Conservation (phyloP, 169 alveolate genomes). For the Babesia ovata region DNA sequence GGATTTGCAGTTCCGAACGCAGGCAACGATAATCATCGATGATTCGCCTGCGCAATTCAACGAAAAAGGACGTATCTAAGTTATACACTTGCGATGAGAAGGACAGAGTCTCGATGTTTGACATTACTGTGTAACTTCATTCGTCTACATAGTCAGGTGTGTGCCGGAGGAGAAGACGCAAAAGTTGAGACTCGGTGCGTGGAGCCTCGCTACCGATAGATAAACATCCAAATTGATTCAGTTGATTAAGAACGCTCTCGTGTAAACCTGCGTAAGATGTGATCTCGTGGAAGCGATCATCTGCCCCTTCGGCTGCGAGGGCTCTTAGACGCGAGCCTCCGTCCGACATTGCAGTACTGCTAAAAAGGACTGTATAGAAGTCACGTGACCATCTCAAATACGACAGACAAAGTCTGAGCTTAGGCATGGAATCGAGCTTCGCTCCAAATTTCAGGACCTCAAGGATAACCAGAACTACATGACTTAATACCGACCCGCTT, state of each 20-base stretch:
- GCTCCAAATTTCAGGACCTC: conserved; percentile 59
- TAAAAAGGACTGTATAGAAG: background rate
- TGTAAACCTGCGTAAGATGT: conserved; percentile 1
- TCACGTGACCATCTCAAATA: conserved; percentile 41
- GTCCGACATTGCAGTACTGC: background rate
- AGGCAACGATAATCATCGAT: conserved; percentile 1
- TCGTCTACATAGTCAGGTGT: background rate
- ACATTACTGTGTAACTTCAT: background rate
- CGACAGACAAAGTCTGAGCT: conserved; percentile 6
- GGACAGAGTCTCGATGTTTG: conserved; percentile 5
- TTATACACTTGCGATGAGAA: conserved; percentile 40
- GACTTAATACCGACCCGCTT: conserved; percentile 42
- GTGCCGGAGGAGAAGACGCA: conserved; percentile 1
- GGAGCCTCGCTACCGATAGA: background rate
- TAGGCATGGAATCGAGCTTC: conserved; percentile 30
- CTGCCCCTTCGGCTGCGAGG: conserved; percentile 13
- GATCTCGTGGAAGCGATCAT: background rate
- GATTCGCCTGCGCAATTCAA: conserved; percentile 32
- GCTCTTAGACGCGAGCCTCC: conserved; percentile 21
- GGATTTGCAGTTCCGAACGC: conserved; percentile 26
- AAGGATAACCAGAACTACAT: conserved; percentile 39
- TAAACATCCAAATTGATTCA: background rate
- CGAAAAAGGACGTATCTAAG: conserved; percentile 59
- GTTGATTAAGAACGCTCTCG: background rate
- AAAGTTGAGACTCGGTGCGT: conserved; percentile 35